A percentile compares a stretch with the other conserved stretches of the same genome.
Conservation (phyloP, 148 eudicot species). For the Camellia japonica region DNA sequence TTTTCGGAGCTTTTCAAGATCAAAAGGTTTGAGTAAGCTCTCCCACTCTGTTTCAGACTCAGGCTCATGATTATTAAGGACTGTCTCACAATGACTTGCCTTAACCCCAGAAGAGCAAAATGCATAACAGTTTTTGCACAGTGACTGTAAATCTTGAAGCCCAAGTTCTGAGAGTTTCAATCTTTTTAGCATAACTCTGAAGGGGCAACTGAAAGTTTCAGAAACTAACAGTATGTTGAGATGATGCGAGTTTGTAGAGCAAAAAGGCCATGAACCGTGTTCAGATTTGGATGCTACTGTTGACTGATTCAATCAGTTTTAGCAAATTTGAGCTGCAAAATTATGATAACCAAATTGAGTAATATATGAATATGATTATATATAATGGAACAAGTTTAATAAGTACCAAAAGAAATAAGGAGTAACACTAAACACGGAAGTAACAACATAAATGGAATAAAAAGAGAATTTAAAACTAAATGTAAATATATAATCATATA, state of each 20-base stretch:
- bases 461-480: too few species aligned
- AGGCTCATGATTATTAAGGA: conserved; percentile 14
- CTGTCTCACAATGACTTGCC: conserved; percentile 11
- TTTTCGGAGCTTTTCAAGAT: conserved; percentile 62
- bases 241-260: not conserved
- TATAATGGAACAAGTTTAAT: too few species aligned
- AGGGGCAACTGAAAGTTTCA: conserved; percentile 5
- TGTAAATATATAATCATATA: too few species aligned
- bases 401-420: too few species aligned
- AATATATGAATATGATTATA: too few species aligned
- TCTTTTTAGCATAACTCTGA: conserved; percentile 49
- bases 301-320: not conserved
- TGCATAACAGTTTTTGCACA: conserved; percentile 17
- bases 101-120: conserved; percentile 31
- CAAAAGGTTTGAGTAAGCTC: conserved; percentile 75
- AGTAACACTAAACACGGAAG: too few species aligned
- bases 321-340: conserved; percentile 14
- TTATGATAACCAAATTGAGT: not conserved
- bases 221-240: not conserved
- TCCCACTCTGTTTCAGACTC: conserved; percentile 72
- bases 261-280: not conserved
- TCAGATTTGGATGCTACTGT: not conserved
- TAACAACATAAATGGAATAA: too few species aligned
- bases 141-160: conserved; percentile 26
- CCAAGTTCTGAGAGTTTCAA: conserved; percentile 18